Conservation (phyloP, 1,139 yeast genomes). For the Hansenula lynferdii region DNA sequence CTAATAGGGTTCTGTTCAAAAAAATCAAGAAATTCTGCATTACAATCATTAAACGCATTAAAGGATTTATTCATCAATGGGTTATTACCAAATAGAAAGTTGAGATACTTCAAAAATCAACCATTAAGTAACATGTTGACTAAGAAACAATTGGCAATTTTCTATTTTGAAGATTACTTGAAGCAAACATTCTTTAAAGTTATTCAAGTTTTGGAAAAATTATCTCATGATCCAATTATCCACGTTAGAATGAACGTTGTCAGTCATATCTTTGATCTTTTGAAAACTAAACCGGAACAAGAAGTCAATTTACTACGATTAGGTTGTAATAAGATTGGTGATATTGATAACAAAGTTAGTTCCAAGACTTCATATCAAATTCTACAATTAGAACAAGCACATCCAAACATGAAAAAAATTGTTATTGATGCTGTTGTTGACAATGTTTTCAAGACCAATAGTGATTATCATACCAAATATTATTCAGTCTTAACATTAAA, state of each 20-base stretch:
- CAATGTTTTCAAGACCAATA: constrained; percentile 66
- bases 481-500: constrained; percentile 85
- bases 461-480: constrained; percentile 84
- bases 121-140: constrained; percentile 47
- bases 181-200: constrained; percentile 73
- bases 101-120: constrained; percentile 78
- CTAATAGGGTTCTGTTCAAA: constrained; percentile 77
- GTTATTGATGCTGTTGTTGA: constrained; percentile 79
- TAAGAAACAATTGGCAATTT: constrained; percentile 57
- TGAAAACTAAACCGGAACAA: constrained; percentile 91
- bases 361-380: constrained; percentile 84
- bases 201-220: constrained; percentile 52
- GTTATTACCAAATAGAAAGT: constrained; percentile 79
- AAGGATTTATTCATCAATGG: constrained; percentile 83
- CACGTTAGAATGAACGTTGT: constrained; percentile 81
- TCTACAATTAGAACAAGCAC: constrained; percentile 79
- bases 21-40: constrained; percentile 90
- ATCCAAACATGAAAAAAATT: constrained; percentile 92
- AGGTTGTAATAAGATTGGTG: constrained; percentile 94
- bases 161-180: constrained; percentile 86
- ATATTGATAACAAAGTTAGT: constrained; percentile 83
- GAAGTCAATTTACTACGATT: constrained; percentile 85
- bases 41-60: constrained; percentile 85
- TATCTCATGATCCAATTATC: constrained; percentile 88
- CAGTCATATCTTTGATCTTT: constrained; percentile 71